These are phyloP conservation scores for Ceratocystis smalleyi DNA, from an alignment of 2,329 filamentous ascomycete genomes.

Conservation along the genomic window DNA sequence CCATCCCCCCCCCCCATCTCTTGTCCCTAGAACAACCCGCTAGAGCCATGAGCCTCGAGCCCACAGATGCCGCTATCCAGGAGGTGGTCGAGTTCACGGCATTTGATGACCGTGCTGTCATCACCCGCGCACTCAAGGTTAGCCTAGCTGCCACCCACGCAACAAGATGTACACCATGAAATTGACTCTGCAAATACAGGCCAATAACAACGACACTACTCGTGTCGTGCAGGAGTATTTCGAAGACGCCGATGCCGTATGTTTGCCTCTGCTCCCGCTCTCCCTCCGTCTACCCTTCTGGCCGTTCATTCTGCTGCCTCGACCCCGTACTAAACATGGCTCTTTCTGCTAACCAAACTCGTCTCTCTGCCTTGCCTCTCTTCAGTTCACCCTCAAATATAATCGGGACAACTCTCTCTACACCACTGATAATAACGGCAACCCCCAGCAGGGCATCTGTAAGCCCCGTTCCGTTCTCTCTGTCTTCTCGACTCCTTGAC, in stretches of 20 bases:
- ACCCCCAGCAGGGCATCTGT: conserved; percentile 13
- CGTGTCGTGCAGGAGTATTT: conserved; percentile 15
- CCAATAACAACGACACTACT: conserved; percentile 12
- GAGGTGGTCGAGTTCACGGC: conserved; percentile 14
- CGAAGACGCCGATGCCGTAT: conserved; percentile 8
- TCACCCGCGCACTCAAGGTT: conserved; percentile 11
- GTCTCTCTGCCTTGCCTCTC: background rate
- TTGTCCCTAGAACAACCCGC: no score
- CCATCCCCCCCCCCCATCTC: no score
- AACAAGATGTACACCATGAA: background rate
- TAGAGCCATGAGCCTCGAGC: background rate
- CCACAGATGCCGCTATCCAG: background rate
- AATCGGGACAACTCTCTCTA: conserved; percentile 43
- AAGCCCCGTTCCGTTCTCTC: background rate
- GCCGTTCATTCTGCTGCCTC: background rate
- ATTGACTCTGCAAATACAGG: background rate
- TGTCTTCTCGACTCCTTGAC: background rate
- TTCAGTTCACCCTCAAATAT: conserved; percentile 34
- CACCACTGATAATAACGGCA: conserved; percentile 36
- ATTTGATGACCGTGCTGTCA: conserved; percentile 3
- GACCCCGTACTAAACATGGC: background rate
- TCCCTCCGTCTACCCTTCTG: background rate
- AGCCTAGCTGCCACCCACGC: background rate
- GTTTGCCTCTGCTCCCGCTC: background rate
- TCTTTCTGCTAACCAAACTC: background rate